Conservation (phyloP, 2,329 filamentous ascomycete genomes). For the Ceratocystis ficicola region DNA sequence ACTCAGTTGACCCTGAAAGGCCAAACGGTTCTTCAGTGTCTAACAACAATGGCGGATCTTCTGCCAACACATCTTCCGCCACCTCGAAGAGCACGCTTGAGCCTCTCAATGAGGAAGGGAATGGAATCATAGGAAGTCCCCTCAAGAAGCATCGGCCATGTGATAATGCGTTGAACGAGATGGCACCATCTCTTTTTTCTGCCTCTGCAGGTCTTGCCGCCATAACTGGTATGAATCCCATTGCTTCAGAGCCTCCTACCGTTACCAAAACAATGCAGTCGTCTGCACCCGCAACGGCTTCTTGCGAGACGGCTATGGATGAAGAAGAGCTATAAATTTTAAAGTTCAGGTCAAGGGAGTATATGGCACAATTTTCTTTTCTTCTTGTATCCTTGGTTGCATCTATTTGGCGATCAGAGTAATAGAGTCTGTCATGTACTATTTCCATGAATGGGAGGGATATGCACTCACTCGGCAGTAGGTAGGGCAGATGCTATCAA, state of each 20-base stretch:
- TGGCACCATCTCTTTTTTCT: slow-evolving; percentile 19
- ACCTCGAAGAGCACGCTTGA: slow-evolving; percentile 20
- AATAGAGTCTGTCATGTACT: slow-evolving; percentile 2
- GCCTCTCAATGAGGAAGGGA: slow-evolving; percentile 20
- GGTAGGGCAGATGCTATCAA: slow-evolving; percentile 7
- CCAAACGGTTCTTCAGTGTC: slow-evolving; percentile 33
- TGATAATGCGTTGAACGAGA: slow-evolving; percentile 30
- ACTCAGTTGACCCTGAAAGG: slow-evolving; percentile 55
- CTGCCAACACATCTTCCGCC: slow-evolving; percentile 15
- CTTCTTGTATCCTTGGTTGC: slow-evolving; percentile 16
- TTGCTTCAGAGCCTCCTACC: slow-evolving; percentile 15
- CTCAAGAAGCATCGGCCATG: slow-evolving; percentile 59
- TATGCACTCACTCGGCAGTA: slow-evolving; percentile 6
- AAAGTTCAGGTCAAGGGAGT: slow-evolving; percentile 13
- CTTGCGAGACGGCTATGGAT: slow-evolving; percentile 19
- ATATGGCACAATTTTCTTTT: background rate
- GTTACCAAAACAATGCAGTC: slow-evolving; percentile 19
- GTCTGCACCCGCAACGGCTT: slow-evolving; percentile 3
- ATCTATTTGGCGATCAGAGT: slow-evolving; percentile 1
- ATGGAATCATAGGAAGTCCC: slow-evolving; percentile 47
- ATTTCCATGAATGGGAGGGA: slow-evolving; percentile 9
- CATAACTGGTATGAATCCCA: slow-evolving; percentile 20
- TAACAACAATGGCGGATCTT: slow-evolving; percentile 26
- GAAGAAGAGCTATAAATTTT: slow-evolving; percentile 21
- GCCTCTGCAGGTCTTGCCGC: slow-evolving; percentile 20